These are phyloP conservation scores for Phaeosphaeria sp. DNA, from an alignment of 2,329 filamentous ascomycete species.

Conservation along the genomic window DNA sequence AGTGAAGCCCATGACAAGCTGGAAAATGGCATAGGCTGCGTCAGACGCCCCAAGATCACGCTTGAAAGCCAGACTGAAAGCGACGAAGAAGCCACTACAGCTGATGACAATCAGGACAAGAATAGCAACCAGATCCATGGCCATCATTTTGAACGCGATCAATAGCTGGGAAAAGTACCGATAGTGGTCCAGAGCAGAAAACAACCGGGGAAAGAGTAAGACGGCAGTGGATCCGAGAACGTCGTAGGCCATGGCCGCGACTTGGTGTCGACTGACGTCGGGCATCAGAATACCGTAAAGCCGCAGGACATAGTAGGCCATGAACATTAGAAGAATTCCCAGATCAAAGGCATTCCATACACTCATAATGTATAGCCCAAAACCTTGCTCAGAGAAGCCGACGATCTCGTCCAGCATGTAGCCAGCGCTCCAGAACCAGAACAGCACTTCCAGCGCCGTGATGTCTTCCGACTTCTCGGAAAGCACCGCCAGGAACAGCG, in stretches of 20 bases:
- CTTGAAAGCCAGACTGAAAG: slow-evolving; percentile 82
- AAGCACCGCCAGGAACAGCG: slow-evolving; percentile 84
- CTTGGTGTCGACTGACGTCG: slow-evolving; percentile 69
- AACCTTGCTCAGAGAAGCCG: slow-evolving; percentile 95
- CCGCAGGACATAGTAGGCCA: slow-evolving; percentile 88
- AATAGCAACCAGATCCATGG: slow-evolving; percentile 83
- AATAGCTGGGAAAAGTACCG: slow-evolving; percentile 94
- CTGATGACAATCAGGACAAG: slow-evolving; percentile 83
- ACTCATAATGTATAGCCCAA: slow-evolving; percentile 95
- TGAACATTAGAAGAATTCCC: slow-evolving; percentile 83
- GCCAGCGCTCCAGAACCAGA: slow-evolving; percentile 97
- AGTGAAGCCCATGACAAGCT: slow-evolving; percentile 94
- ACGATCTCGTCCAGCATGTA: slow-evolving; percentile 97
- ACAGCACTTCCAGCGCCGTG: slow-evolving; percentile 82
- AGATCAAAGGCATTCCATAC: slow-evolving; percentile 98
- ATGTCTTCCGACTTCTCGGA: slow-evolving; percentile 77
- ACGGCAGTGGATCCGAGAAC: slow-evolving; percentile 92
- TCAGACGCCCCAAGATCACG: slow-evolving; percentile 72
- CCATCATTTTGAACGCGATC: slow-evolving; percentile 94
- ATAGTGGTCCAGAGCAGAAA: slow-evolving; percentile 92
- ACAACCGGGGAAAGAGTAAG: slow-evolving; percentile 85
- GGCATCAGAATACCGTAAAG: slow-evolving; percentile 86
- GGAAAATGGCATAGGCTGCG: slow-evolving; percentile 90
- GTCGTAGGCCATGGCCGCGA: slow-evolving; percentile 88
- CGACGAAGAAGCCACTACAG: slow-evolving; percentile 94